Base-by-base conservation (phyloP, 2,329 filamentous ascomycete genomes). In the Trichoderma pleuroti region DNA sequence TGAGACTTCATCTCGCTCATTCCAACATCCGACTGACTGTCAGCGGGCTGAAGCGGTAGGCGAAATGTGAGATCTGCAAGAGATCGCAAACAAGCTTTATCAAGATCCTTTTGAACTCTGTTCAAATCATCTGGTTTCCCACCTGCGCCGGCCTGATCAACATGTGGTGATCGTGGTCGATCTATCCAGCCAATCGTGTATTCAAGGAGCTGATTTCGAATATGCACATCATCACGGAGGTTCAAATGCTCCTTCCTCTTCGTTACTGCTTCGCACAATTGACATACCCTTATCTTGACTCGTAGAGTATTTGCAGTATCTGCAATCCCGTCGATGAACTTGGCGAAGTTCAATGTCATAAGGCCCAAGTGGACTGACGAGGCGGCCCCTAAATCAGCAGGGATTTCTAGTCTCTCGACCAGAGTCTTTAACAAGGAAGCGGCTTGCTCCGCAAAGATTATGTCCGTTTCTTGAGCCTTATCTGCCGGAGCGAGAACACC, bases 151-250 rank as follows among this genome's bases (percentile, higher is more conserved):
- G 80, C 75, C 10, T 81, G 78, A 49, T 87, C 86, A 4, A 79
- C 75, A 7, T 80, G 81, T 0, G 86, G 84, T 21, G 87, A 86
- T 16, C 85, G 84, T 21, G 88, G 87, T 12, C 89, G 84, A 30
- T 88, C 86, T 74, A 92, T 91, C 90, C 90, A 92, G 71, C 87
- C 85, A 72, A 91, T 91, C 42, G 91, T 87, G 71, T 89, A 88
- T 76, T 91, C 90, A 12, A 92, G 81, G 16, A 92, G 81, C 75
- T 91, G 89, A 73, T 92, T 92, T 67, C 90, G 83, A 74, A 91
- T 90, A 32, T 89, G 86, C 49, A 92, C 87, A 76, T 92, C 90
- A 74, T 92, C 89, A 64, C 90, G 85, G 12, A 92, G 81, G 74
- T 91, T 92, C 54, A 92, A 80, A 64, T 91, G 86, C 75, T 92